Base-by-base conservation (phyloP, 2,329 filamentous ascomycete genomes). In the Verticillium alfalfae region DNA sequence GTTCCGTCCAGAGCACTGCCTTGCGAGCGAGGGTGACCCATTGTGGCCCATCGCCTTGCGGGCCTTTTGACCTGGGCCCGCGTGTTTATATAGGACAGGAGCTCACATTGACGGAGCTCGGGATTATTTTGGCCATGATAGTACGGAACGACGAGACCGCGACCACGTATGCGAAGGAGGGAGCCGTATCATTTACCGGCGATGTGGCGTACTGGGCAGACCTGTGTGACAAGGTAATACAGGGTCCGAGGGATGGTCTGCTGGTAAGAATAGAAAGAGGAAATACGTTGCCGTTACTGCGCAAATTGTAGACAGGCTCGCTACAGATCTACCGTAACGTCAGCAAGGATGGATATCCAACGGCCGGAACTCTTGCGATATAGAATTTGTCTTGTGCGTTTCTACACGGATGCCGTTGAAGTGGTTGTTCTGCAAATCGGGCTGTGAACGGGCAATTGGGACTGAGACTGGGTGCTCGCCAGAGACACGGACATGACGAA, bases 11-110 rank as follows among this genome's bases (percentile, higher is more conserved):
- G 78, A 80, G 58, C 74, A 79, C 4, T 81, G 76, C 67, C 68
- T 78, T 16, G 66, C 69, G 15, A 65, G 67, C 18, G 62, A 68
- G 38, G 64, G 64, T 56, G 67, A 77, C 60, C 67, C 70, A 65
- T 62, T 76, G 66, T 69, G 76, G 66, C 68, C 73, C 22, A 66
- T 68, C 5, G 79, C 81, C 1, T 86, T 77, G 75, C 74, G 83
- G 83, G n/a, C 77, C 82, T 0, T 87, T 86, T 66, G 79, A 82
- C 65, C 75, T 79, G 57, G 83, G 83, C 0, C 77, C 78, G 2
- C 69, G 84, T 15, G 80, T 77, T 34, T 87, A 84, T 64, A 78
- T 86, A n/a, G 84, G 83, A 1, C 81, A 85, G 68, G 79, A 82
- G 64, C 73, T 86, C 52, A 83, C 79, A 0, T 78, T 80, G 70